A percentile compares a stretch with the other conserved stretches of the same genome.
Evolutionary conservation across 73 alveolate genomes (phyloP).

Genomic region (Breviolum minutum): DNA sequence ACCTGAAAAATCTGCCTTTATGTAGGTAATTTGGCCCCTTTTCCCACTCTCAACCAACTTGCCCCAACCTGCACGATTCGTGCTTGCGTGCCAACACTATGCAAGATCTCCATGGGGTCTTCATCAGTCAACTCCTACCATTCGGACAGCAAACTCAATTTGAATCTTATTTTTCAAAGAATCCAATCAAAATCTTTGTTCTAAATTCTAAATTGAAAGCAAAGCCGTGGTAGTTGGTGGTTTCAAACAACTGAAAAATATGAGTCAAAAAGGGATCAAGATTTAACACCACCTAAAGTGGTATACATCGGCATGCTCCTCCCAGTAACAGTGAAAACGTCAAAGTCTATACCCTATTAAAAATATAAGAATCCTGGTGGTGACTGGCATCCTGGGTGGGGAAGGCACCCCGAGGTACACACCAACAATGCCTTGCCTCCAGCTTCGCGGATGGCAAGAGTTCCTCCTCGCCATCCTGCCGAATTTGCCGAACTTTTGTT

Average conservation of each 20-base stretch:
- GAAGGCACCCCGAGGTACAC: too few species aligned
- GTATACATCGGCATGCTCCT: too few species aligned
- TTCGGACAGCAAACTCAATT: background rate
- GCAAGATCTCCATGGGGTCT: slow-evolving; percentile 54
- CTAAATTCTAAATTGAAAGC: too few species aligned
- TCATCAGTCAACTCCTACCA: slow-evolving; percentile 22
- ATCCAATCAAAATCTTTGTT: background rate
- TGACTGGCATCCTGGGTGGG: too few species aligned
- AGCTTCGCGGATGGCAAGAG: background rate
- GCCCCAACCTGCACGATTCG: slow-evolving; percentile 46
- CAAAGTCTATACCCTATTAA: too few species aligned
- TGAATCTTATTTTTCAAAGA: background rate
- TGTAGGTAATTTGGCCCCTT: too few species aligned
- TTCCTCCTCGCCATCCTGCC: slow-evolving; percentile 40
- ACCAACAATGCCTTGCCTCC: background rate
- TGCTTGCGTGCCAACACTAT: slow-evolving; percentile 45
- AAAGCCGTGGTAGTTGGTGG: too few species aligned
- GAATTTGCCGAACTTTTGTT: background rate
- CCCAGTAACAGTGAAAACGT: too few species aligned
- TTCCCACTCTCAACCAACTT: background rate
- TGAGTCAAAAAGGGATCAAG: background rate
- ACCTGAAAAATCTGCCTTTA: background rate
- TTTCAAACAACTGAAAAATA: too few species aligned
- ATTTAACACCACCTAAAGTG: background rate
- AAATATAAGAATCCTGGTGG: too few species aligned